These are phyloP conservation scores for button mushroom (Agaricus bisporus) DNA, from an alignment of 768 basidiomycete genomes.

Conservation along the genomic window DNA sequence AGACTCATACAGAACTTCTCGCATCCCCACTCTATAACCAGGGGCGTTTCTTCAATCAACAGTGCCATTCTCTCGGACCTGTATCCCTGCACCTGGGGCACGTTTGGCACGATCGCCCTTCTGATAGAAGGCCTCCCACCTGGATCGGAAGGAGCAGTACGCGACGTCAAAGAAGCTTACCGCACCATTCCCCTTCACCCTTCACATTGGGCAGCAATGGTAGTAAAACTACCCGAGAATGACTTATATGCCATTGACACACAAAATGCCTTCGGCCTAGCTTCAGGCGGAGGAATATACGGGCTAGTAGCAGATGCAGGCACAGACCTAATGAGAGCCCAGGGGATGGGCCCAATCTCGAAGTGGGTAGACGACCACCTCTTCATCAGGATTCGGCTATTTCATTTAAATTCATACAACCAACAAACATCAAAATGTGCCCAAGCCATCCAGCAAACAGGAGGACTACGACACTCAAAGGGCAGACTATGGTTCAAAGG, in stretches of 20 bases:
- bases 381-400: conserved; percentile 13
- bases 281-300: conserved; percentile 18
- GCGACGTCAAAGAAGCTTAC: conserved; percentile 37
- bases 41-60: conserved; percentile 26
- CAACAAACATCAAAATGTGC: not conserved
- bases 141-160: conserved; percentile 14
- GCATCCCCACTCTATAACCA: conserved; percentile 13
- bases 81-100: conserved; percentile 39
- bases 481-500: conserved; percentile 22
- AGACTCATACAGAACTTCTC: conserved; percentile 33
- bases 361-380: conserved; percentile 28
- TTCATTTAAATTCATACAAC: not conserved
- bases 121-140: conserved; percentile 25
- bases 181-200: conserved; percentile 24
- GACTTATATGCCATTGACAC: conserved; percentile 23
- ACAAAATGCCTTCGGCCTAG: conserved; percentile 21
- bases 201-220: conserved; percentile 31
- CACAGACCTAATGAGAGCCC: conserved; percentile 13
- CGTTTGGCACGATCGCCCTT: conserved; percentile 26
- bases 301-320: conserved; percentile 22
- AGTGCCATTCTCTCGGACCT: conserved; percentile 22
- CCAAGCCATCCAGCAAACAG: not conserved
- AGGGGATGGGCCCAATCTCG: conserved; percentile 20
- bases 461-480: not conserved
- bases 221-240: conserved; percentile 18